Base-by-base conservation (phyloP, 345 rosid genomes). In the Schrenkiella parvula region DNA sequence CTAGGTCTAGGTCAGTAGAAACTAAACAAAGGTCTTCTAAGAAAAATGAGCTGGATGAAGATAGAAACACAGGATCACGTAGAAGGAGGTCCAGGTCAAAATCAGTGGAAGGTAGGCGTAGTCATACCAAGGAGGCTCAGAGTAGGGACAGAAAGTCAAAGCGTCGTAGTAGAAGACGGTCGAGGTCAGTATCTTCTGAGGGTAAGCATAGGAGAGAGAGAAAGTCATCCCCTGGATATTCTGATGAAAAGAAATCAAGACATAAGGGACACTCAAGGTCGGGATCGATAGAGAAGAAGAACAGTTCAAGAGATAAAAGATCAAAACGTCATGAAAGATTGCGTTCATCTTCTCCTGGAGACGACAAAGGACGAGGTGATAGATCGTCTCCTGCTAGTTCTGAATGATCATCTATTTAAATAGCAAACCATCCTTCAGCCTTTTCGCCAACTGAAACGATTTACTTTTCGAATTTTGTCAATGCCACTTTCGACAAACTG, bases 31-130 rank as follows among this genome's bases (percentile, higher is more conserved):
- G 64, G 65, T 67, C 80, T 3, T 32, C 47, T 28, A 77, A 82
- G 53, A 81, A 77, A 73, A 54, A 8, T 23, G 42, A 80, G 51
- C 81, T 82, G 56, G 57, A 60, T 31, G 85, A 66, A 72, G 83
- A 83, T 51, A 80, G 63, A 53, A 85, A 59, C 28, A 29, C 70
- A 34, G 84, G 77, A 77, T 80, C 77, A 72, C 82, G 57, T 74
- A 84, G 80, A 71, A 86, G 83, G 80, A 85, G 85, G 46, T 91
- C 98, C 43, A 81, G 89, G 79, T 91, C 96, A 57, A 80, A 81
- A 65, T 91, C 93, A 77, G 62, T 76, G 41, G 93, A 91, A 73
- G 81, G 68, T 79, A 82, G 79, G 71, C 81, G 59, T 46, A 65
- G 44, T 34, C 60, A 74, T 38, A 72, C 48, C 62, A 89, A 82